phyloP scores from a whole-genome alignment of 1,139 yeast species.

The Suhomyces ambrosiae region DNA sequence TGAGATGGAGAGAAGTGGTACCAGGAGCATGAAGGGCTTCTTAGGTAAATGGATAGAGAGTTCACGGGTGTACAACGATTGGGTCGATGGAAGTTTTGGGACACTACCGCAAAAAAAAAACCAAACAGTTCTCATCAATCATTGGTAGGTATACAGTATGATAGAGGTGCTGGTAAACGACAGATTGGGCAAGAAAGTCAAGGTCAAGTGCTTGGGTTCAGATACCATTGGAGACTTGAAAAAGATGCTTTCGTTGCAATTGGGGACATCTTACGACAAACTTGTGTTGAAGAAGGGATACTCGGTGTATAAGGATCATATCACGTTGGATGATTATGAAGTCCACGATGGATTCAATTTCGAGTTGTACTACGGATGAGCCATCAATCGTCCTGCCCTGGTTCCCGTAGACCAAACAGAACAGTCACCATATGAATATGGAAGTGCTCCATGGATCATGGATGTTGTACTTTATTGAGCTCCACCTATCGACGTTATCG shows the following conservation, averaged over 20 bases:
- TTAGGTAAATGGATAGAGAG: no score
- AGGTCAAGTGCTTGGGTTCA: conserved; percentile 80
- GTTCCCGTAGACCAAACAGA: no score
- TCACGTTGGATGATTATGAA: conserved; percentile 88
- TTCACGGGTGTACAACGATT: no score
- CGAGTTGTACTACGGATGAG: conserved; percentile 71
- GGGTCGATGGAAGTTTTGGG: no score
- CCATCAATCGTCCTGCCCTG: no score
- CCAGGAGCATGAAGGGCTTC: no score
- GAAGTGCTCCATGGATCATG: no score
- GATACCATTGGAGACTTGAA: conserved; percentile 94
- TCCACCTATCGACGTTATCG: no score
- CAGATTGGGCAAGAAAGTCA: conserved; percentile 81
- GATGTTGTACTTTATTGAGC: no score
- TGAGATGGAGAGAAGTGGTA: no score
- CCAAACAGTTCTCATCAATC: neutral
- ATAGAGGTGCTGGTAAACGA: conserved; percentile 22
- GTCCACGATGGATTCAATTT: conserved; percentile 86
- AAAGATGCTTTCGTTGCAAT: conserved; percentile 76
- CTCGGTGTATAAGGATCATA: conserved; percentile 83
- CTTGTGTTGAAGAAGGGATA: conserved; percentile 73
- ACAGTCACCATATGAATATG: no score
- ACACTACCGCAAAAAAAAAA: neutral
- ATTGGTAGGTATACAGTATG: conserved; percentile 10
- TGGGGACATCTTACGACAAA: conserved; percentile 74